These are phyloP conservation scores for Solanum pennellii DNA, from an alignment of 257 asterid species.

Conservation along the genomic window DNA sequence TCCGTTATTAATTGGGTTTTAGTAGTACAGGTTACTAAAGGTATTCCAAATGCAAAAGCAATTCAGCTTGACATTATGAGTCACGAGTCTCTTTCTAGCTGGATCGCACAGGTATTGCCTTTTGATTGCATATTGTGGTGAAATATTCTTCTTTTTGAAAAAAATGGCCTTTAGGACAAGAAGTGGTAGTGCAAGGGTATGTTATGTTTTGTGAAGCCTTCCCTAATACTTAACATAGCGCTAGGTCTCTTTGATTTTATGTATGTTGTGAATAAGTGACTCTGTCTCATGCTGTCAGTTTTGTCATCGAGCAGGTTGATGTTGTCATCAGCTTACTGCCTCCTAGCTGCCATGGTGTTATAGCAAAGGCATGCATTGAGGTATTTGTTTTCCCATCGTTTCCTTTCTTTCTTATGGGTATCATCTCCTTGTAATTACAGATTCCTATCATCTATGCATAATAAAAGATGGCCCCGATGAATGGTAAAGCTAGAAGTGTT, in stretches of 20 bases:
- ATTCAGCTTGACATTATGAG: constrained; percentile 66
- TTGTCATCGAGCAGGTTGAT: constrained; percentile 51
- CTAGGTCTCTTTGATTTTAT: neutral
- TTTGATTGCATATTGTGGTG: neutral
- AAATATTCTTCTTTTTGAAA: neutral
- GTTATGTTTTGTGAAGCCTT: neutral
- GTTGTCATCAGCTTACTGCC: constrained; percentile 93
- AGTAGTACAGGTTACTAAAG: constrained; percentile 50
- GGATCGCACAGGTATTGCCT: constrained; percentile 46
- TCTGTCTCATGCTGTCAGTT: neutral
- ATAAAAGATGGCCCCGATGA: neutral
- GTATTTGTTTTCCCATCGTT: constrained; percentile 15
- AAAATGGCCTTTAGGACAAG: neutral
- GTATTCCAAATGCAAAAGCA: constrained; percentile 64
- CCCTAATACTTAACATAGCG: neutral
- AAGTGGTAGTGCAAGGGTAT: neutral
- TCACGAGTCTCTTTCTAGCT: constrained; percentile 36
- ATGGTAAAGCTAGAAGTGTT: neutral
- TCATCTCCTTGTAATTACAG: neutral
- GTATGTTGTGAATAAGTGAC: neutral
- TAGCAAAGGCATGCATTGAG: constrained; percentile 84
- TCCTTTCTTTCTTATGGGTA: neutral
- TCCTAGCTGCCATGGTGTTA: constrained; percentile 62
- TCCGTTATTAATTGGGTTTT: neutral
- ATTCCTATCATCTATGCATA: neutral